Percentiles rank a stretch among this genome's conserved stretches.
Evolutionary conservation across 2,329 filamentous ascomycete genomes (phyloP).

Genomic region (Didymella segeticola): DNA sequence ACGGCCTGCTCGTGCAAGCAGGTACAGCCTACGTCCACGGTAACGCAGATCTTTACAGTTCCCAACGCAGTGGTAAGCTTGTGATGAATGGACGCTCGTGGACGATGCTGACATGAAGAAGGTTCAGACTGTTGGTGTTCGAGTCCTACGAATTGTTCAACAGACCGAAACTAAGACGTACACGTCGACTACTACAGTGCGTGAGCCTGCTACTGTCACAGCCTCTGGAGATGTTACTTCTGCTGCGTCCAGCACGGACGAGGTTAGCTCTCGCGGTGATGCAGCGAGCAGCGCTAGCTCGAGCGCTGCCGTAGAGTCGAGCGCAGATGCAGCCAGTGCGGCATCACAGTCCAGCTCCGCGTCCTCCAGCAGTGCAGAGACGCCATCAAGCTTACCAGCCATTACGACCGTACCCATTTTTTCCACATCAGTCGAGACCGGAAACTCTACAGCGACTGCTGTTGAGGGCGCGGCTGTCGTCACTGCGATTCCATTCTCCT

Average conservation of each 20-base stretch:
- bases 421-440: background rate
- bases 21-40: slow-evolving; percentile 37
- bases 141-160: slow-evolving; percentile 15
- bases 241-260: background rate
- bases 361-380: background rate
- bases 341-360: background rate
- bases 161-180: slow-evolving; percentile 20
- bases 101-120: slow-evolving; percentile 17
- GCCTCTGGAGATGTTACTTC: background rate
- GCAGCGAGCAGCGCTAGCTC: background rate
- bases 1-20: slow-evolving; percentile 42
- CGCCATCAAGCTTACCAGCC: background rate
- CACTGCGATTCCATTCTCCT: slow-evolving; percentile 36
- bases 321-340: slow-evolving; percentile 5
- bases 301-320: background rate
- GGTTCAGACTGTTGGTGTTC: slow-evolving; percentile 26
- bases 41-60: slow-evolving; percentile 34
- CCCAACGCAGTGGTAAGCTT: slow-evolving; percentile 32
- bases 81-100: background rate
- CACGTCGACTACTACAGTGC: slow-evolving; percentile 17
- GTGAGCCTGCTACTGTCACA: background rate
- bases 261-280: slow-evolving; percentile 1
- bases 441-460: background rate
- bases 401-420: slow-evolving; percentile 2
- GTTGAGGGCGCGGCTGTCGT: slow-evolving; percentile 20